Base-by-base conservation (phyloP, 352 stramenopile species). In the Thalassiosira sp. region DNA sequence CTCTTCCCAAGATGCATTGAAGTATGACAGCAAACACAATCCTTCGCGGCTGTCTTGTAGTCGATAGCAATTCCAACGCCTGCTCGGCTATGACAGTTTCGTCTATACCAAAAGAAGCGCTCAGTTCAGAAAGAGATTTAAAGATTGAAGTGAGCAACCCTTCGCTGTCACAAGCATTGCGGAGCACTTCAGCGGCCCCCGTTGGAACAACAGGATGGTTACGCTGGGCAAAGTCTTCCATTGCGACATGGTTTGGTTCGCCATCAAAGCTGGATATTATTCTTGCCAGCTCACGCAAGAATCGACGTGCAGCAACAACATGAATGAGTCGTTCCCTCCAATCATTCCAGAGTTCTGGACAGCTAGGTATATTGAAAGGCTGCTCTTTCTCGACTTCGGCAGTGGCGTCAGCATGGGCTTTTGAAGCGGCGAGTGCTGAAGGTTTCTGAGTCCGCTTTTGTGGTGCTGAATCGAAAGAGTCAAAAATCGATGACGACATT, bases 211-310 rank as follows among this genome's bases (percentile, higher is more conserved):
- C 16, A 48, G 77, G 53, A 48, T 86, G 58, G 24, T 62, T 63
- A 15, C 65, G 68, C 40, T 61, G 33, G 15, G 37, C 13, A 72
- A 81, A 84, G 20, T 71, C 43, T 53, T 80, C 45, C 25, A 79
- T 60, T 10, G 27, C 35, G 3, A 70, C 45, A 49, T 64, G 25
- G 2, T 72, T 51, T 15, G 64, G 54, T 43, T 91, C 85, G 7
- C 82, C 71, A 57, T 83, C 54, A 62, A 90, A 89, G 28, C 53
- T 77, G 15, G 65, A 70, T 27, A 81, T 66, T 57, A 91, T 67
- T 31, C 77, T 75, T 43, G 73, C 80, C 24, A 91, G 52, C 54
- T 93, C 87, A 70, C 87, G 62, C 43, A 93, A 57, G 7, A 93
- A 61, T 27, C 78, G 75, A 25, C 83, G 66, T 40, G 81, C 83